Conservation (phyloP, 768 basidiomycete genomes). For the Boletus barrowsii region DNA sequence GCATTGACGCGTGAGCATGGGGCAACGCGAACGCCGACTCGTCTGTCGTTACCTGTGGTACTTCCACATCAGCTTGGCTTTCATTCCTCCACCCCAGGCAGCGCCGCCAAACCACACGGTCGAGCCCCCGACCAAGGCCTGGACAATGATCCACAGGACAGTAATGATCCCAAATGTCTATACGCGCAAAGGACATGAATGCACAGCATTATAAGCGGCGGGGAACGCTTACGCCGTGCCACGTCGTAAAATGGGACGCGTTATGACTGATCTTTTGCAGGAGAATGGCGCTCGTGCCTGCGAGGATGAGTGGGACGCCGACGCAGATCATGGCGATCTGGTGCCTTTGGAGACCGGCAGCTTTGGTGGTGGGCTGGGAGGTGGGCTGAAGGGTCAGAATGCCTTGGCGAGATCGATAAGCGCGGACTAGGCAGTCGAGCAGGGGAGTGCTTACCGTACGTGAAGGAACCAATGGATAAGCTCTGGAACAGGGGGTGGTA, state of each 20-base stretch:
- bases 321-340: conserved; percentile 56
- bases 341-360: conserved; percentile 66
- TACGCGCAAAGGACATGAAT: neutral
- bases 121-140: conserved; percentile 63
- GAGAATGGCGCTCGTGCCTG: conserved; percentile 61
- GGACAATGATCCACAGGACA: conserved; percentile 59
- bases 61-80: conserved; percentile 78
- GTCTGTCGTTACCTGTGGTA: conserved; percentile 59
- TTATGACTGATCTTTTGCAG: conserved; percentile 55
- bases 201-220: neutral
- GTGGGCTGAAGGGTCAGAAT: conserved; percentile 77
- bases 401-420: conserved; percentile 38
- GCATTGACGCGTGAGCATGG: too few relatives aligned
- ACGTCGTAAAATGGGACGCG: conserved; percentile 61
- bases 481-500: conserved; percentile 65
- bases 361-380: conserved; percentile 60
- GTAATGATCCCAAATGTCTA: conserved; percentile 64
- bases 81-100: conserved; percentile 65
- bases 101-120: conserved; percentile 75
- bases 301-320: conserved; percentile 54
- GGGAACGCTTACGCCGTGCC: conserved; percentile 62
- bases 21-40: too few relatives aligned
- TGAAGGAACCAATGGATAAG: conserved; percentile 52
- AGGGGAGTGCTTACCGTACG: conserved; percentile 49
- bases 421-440: neutral